These are phyloP conservation scores for Phytophthora chlamydospora DNA, from an alignment of 352 stramenopile genomes.

Conservation along the genomic window DNA sequence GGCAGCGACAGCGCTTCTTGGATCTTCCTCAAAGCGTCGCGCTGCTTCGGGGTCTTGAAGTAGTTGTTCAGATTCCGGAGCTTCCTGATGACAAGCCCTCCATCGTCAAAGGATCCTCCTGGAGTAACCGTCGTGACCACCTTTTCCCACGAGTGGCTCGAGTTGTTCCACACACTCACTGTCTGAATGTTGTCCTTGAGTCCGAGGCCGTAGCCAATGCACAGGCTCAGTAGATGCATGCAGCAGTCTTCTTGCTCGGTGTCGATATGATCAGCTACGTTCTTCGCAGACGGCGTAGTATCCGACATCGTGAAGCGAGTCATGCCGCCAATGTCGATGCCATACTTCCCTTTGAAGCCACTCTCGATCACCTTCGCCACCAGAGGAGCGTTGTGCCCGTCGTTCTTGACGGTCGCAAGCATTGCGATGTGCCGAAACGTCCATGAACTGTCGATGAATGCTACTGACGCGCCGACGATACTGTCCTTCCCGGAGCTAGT, in stretches of 20 bases:
- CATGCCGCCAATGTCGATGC: background rate
- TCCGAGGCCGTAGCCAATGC: conserved; percentile 16
- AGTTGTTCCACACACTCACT: background rate
- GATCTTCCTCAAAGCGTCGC: background rate
- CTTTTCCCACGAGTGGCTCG: background rate
- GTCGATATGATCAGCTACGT: conserved; percentile 12
- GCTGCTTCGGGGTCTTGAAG: background rate
- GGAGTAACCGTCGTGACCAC: conserved; percentile 1
- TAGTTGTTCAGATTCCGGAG: conserved; percentile 5
- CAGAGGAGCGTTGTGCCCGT: background rate
- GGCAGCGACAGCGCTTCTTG: background rate
- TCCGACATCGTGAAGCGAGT: background rate
- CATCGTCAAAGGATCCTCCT: background rate
- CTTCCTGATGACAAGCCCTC: background rate
- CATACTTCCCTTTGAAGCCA: background rate
- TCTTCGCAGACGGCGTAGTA: background rate
- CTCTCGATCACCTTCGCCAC: conserved; percentile 8
- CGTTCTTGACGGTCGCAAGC: background rate
- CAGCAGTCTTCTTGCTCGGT: conserved; percentile 12
- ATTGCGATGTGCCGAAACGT: conserved; percentile 4
- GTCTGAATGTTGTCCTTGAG: conserved; percentile 18
- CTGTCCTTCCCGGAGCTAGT: conserved; percentile 9
- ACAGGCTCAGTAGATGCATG: conserved; percentile 19
- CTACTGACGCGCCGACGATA: conserved; percentile 6
- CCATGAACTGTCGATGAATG: conserved; percentile 5